Percentiles rank a stretch among this genome's conserved stretches.
Evolutionary conservation across 768 basidiomycete species (phyloP).

Genomic region (Lepiota subincarnata): DNA sequence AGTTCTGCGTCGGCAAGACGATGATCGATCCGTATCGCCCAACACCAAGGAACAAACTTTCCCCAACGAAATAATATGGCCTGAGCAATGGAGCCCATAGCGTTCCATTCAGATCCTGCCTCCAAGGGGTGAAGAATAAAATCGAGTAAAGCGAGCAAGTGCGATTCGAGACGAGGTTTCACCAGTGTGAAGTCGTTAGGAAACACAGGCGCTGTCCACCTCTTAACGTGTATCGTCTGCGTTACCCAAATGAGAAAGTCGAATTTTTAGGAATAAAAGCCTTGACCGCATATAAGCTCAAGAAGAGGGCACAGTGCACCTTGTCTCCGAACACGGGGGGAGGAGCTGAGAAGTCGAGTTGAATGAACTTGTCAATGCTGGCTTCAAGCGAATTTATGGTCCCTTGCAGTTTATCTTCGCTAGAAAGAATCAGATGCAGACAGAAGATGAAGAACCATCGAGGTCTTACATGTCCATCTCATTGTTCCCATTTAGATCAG

Average conservation of each 20-base stretch:
- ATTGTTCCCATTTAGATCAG: conserved; percentile 27
- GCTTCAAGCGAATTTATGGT: not conserved
- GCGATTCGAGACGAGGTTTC: conserved; percentile 3
- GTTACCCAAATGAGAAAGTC: not conserved
- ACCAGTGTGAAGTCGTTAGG: not conserved
- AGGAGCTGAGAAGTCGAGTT: not conserved
- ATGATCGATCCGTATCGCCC: conserved; percentile 58
- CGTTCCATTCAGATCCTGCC: not conserved
- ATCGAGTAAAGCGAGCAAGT: conserved; percentile 4
- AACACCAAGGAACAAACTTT: conserved; percentile 55
- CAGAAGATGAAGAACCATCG: not conserved
- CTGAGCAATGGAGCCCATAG: conserved; percentile 25
- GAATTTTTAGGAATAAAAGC: not conserved
- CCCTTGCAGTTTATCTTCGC: not conserved
- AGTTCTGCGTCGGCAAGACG: conserved; percentile 45
- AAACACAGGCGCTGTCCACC: not conserved
- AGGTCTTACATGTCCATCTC: not conserved
- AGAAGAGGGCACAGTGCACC: conserved; percentile 2
- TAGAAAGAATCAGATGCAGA: not conserved
- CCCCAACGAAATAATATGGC: conserved; percentile 58
- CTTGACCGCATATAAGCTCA: conserved; percentile 7
- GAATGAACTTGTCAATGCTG: conserved; percentile 1
- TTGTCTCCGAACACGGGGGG: not conserved
- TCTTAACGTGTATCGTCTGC: not conserved
- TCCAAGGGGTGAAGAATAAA: not conserved